These are phyloP conservation scores for Acanthamoeba lugdunensis DNA, from an alignment of 208 protist species.

Conservation along the genomic window DNA sequence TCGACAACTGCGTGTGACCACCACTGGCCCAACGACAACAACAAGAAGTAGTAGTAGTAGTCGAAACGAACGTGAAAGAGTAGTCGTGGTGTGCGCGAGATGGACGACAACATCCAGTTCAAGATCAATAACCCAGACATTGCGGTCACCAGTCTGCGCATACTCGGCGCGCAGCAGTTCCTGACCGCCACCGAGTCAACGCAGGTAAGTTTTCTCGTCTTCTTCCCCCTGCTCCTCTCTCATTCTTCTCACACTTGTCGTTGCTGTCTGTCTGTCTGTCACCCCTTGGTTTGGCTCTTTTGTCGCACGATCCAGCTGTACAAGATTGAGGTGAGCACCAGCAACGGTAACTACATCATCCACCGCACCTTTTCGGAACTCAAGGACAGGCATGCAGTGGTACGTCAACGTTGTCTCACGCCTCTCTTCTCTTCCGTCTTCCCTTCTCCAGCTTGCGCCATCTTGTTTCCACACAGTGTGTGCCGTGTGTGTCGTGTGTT, in stretches of 20 bases:
- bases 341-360: not conserved
- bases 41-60: not conserved
- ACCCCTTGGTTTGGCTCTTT: not conserved
- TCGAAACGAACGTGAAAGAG: too few species aligned
- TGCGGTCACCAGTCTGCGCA: not conserved
- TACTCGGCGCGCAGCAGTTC: not conserved
- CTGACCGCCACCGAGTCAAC: not conserved
- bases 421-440: not conserved
- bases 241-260: not conserved
- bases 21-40: too few species aligned
- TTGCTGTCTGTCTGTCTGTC: too few species aligned
- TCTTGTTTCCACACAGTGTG: too few species aligned
- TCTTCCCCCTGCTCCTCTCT: not conserved
- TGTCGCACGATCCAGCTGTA: not conserved
- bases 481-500: too few species aligned
- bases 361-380: conserved; percentile 23
- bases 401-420: not conserved
- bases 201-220: not conserved
- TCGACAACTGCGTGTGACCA: too few species aligned
- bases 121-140: not conserved
- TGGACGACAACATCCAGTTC: not conserved
- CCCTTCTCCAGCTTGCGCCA: not conserved
- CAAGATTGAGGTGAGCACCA: not conserved
- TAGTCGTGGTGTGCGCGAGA: not conserved
- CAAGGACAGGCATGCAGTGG: not conserved